These are phyloP conservation scores for Yamadazyma diddensiae DNA, from an alignment of 1,139 yeast genomes.

Conservation along the genomic window DNA sequence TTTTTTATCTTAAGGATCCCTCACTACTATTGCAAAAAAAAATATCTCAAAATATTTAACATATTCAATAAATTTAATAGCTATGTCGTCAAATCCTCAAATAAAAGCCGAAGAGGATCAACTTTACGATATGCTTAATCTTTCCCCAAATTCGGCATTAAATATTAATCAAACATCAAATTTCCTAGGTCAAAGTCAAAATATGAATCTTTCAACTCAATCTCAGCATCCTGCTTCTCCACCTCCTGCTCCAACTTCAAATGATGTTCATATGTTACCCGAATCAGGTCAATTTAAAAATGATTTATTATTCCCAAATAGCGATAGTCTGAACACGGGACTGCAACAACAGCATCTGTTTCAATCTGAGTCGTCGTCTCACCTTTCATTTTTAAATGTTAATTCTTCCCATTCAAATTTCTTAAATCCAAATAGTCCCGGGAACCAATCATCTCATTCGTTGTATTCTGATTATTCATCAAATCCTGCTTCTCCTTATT, in stretches of 20 bases:
- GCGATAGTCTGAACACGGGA: not conserved
- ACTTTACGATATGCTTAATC: slow-evolving; percentile 22
- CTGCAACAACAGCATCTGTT: not conserved
- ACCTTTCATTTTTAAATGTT: slow-evolving; percentile 6
- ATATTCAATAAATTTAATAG: too few relatives aligned
- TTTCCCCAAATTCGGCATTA: slow-evolving; percentile 16
- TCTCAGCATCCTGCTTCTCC: slow-evolving; percentile 10
- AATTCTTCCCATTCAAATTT: slow-evolving; percentile 50
- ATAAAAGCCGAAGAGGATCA: slow-evolving; percentile 20
- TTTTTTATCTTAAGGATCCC: too few relatives aligned
- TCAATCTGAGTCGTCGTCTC: slow-evolving; percentile 2
- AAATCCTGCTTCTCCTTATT: slow-evolving; percentile 39
- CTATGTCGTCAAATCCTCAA: slow-evolving; percentile 10
- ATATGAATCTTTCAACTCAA: slow-evolving; percentile 1
- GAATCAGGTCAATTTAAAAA: slow-evolving; percentile 3
- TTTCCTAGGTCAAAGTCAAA: slow-evolving; percentile 1
- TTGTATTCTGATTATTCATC: slow-evolving; percentile 38
- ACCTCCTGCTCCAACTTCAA: slow-evolving; percentile 17
- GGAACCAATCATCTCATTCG: slow-evolving; percentile 87
- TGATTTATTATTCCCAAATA: not conserved
- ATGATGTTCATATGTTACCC: slow-evolving; percentile 12
- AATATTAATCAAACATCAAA: slow-evolving; percentile 1
- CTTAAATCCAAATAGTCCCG: slow-evolving; percentile 94
- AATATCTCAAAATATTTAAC: too few relatives aligned
- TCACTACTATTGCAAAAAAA: too few relatives aligned